phyloP scores from a whole-genome alignment of 1,139 yeast species.

The Pneumocystis sp. region DNA sequence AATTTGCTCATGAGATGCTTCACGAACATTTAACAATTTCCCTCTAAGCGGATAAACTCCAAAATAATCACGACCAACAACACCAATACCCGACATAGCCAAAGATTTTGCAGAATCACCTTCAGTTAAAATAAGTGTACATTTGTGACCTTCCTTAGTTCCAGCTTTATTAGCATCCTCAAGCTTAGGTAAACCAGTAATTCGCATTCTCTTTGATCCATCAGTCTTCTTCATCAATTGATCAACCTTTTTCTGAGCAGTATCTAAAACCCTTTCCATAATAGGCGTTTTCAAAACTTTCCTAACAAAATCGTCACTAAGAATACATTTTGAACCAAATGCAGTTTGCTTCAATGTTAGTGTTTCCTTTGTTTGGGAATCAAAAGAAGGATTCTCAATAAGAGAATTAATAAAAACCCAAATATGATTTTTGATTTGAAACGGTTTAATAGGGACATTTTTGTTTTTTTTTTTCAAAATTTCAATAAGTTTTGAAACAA shows the following conservation, averaged over 20 bases:
- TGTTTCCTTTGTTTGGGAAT: constrained; percentile 95
- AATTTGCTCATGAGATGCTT: constrained; percentile 88
- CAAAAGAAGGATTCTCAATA: constrained; percentile 91
- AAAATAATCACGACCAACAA: constrained; percentile 87
- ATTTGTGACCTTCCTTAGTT: constrained; percentile 75
- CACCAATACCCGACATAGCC: constrained; percentile 89
- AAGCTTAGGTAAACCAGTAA: constrained; percentile 77
- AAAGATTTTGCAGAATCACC: constrained; percentile 93
- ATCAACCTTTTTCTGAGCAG: constrained; percentile 77
- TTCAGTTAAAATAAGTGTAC: constrained; percentile 87
- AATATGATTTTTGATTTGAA: constrained; percentile 80
- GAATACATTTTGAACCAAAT: constrained; percentile 69
- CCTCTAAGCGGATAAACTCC: constrained; percentile 96
- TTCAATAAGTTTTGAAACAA: constrained; percentile 60
- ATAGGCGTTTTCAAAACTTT: constrained; percentile 66
- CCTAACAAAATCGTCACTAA: constrained; percentile 63
- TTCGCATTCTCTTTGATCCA: constrained; percentile 68
- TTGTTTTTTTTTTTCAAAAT: constrained; percentile 63
- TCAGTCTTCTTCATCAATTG: constrained; percentile 82
- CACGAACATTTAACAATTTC: constrained; percentile 86
- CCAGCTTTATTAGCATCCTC: constrained; percentile 98
- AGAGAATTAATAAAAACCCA: constrained; percentile 82
- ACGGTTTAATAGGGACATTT: constrained; percentile 58
- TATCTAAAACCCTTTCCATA: constrained; percentile 64
- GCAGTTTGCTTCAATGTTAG: constrained; percentile 76